A percentile compares a stretch with the other conserved stretches of the same genome.
Evolutionary conservation across 2,329 filamentous ascomycete species (phyloP).

Genomic region (Trichoderma sp.): DNA sequence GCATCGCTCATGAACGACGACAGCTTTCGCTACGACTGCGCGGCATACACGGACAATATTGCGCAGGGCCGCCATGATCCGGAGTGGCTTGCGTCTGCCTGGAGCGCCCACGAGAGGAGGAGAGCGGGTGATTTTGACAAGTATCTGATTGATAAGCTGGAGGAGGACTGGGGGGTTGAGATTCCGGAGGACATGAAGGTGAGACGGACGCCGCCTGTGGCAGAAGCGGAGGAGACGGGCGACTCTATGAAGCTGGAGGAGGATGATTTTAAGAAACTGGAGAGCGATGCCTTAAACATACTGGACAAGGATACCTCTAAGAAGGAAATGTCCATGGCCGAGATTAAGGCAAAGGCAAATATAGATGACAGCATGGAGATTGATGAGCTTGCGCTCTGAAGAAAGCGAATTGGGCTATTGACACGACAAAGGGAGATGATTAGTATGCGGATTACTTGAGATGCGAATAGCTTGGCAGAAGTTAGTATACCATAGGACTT

Average conservation of each 20-base stretch:
- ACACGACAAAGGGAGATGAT: not conserved
- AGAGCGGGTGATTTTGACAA: constrained; percentile 55
- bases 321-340: too few species aligned
- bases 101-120: constrained; percentile 54
- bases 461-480: not conserved
- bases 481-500: not conserved
- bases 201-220: not conserved
- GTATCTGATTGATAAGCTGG: constrained; percentile 50
- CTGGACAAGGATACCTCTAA: too few species aligned
- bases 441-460: not conserved
- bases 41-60: constrained; percentile 52
- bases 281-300: not conserved
- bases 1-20: constrained; percentile 51
- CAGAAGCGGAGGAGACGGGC: not conserved
- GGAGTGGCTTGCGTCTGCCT: constrained; percentile 58
- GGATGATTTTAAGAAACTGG: not conserved
- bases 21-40: constrained; percentile 53
- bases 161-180: constrained; percentile 52
- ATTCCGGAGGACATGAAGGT: constrained; percentile 43
- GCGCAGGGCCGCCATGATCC: constrained; percentile 54
- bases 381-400: constrained; percentile 5
- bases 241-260: not conserved
- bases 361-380: constrained; percentile 8
- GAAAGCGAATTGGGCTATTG: not conserved
- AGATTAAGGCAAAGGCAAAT: not conserved